Evolutionary conservation across 83 land plant genomes (phyloP), one percentile per base, ranked within the genome.

Genomic region (Larix sibirica): DNA sequence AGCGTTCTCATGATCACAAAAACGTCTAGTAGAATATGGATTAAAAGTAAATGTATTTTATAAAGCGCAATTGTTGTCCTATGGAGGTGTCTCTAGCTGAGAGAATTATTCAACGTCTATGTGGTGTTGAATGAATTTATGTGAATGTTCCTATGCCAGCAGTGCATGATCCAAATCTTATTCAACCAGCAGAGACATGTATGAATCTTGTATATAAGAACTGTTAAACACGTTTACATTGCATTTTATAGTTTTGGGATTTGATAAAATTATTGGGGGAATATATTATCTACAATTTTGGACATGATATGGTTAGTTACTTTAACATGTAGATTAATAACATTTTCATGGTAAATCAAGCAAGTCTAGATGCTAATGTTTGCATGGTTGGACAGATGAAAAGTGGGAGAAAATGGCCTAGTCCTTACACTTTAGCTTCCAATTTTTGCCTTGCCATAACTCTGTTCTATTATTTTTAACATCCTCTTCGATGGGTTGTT

Each of bases 341-440:
- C 28, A 28, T 28, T 28, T 28, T 28, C 28, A 28, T 28, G 28
- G 28, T 96, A 56, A 96, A 96, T 77, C 85, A 88, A 68, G 99
- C 99, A 24, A 89, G 87, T 67, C 54, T 96, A 14, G 97, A 95
- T 17, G 99, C 99, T 12, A 94, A 88, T 31, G 77, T 96, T 6
- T 83, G 91, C n/a, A 85, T 81, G 7, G 74, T 85, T 60, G 96
- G 97, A 18, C 85, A 84, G 26, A 20, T 58, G 47, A 89, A 81
- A 36, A 69, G 70, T 38, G 79, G 79, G 44, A 91, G 77, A 20
- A 90, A 83, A 68, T 95, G 96, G 28, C 28, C 28, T 28, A 28
- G 28, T 28, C 28, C 28, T 28, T 28, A 28, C 28, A 28, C 28
- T 28, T 23, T 95, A 8, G 90, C 69, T 10, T 93, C 87, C 65